Evolutionary conservation across 1,284 basidiomycete genomes (phyloP).

Genomic region (Somion occarium): DNA sequence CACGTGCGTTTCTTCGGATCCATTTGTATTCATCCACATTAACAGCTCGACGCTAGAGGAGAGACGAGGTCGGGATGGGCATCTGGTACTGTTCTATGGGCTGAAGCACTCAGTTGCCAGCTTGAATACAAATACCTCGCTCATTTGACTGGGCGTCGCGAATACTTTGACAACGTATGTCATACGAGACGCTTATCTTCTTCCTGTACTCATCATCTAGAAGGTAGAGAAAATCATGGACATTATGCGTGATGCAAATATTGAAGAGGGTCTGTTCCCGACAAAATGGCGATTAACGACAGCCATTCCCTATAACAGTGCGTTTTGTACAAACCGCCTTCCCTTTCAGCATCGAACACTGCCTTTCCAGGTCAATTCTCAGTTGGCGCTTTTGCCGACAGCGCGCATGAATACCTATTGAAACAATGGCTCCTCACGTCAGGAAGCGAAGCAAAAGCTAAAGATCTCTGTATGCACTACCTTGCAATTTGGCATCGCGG

Average conservation of each 20-base stretch:
- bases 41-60: constrained; percentile 11
- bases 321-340: constrained; percentile 10
- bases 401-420: constrained; percentile 61
- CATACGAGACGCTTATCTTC: neutral
- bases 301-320: constrained; percentile 38
- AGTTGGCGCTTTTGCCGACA: constrained; percentile 14
- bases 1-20: constrained; percentile 31
- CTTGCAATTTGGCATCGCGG: neutral
- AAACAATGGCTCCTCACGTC: constrained; percentile 67
- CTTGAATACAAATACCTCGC: constrained; percentile 64
- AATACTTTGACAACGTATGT: constrained; percentile 45
- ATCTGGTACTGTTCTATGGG: constrained; percentile 21
- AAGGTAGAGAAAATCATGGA: constrained; percentile 51
- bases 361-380: constrained; percentile 12
- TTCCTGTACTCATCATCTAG: neutral
- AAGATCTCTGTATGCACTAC: constrained; percentile 54
- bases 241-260: constrained; percentile 39
- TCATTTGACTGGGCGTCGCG: constrained; percentile 49
- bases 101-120: constrained; percentile 52
- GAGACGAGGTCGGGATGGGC: constrained; percentile 19
- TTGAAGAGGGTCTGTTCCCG: constrained; percentile 53
- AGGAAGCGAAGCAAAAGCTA: constrained; percentile 49
- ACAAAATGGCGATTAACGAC: constrained; percentile 42
- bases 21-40: too few relatives aligned
- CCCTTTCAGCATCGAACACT: neutral